Evolutionary conservation across 306 rosid species (phyloP).

Genomic region (Medicago arabica): DNA sequence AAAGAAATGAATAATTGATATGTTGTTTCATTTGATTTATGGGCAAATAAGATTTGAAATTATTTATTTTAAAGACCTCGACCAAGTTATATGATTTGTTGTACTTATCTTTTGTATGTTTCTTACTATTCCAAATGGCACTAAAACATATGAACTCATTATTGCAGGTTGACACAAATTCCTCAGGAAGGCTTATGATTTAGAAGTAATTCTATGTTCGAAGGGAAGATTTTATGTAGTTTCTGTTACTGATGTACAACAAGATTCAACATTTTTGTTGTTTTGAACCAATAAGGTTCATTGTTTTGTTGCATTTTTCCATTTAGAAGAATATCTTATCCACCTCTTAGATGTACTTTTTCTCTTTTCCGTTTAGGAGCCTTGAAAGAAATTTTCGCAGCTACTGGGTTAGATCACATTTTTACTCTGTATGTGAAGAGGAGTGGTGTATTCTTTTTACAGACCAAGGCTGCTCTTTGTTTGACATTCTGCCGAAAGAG

Average conservation of each 20-base stretch:
- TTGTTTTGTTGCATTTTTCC: neutral
- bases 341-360: neutral
- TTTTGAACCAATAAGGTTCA: neutral
- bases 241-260: neutral
- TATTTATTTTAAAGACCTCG: neutral
- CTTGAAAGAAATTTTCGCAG: neutral
- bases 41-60: too few species aligned
- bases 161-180: neutral
- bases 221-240: neutral
- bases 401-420: too few species aligned
- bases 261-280: neutral
- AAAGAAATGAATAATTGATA: too few species aligned
- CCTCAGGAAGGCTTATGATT: neutral
- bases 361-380: neutral
- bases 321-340: neutral
- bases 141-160: neutral
- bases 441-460: neutral
- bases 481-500: neutral
- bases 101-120: neutral
- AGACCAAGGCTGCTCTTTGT: neutral
- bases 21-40: too few species aligned
- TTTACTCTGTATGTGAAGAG: neutral
- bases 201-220: neutral
- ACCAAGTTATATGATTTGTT: neutral
- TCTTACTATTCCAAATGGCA: neutral